Base-by-base conservation (phyloP, 352 stramenopile species). In the Phytophthora pinifolia region DNA sequence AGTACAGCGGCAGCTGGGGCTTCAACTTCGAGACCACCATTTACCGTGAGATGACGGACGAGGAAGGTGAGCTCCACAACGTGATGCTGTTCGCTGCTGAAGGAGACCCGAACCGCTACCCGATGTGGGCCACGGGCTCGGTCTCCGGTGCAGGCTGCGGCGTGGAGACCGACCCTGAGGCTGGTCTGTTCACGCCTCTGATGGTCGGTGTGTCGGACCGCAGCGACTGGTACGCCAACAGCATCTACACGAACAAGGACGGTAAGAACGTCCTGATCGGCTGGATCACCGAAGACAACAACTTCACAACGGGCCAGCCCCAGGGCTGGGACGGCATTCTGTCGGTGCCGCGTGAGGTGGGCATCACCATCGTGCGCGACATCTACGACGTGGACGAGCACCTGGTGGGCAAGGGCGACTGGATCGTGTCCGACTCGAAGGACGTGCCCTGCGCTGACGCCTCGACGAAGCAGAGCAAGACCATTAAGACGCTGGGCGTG, bases 11-110 rank as follows among this genome's bases (percentile, higher is more conserved):
- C 4, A 79, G 33, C 61, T 88, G 73, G 73, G 77, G 77, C 1
- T 86, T 41, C 51, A 88, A 86, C 65, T 88, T 86, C 37, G 77
- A 88, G 61, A 88, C 72, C 9, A 81, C 70, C 32, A 83, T 79
- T 58, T 88, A 83, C 57, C 52, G 76, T 27, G 77, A 86, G 51
- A 60, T 88, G 35, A 60, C 36, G 32, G 77, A 88, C 50, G 74
- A 71, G 20, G 77, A 88, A 14, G 75, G 75, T 29, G 65, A 79
- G 31, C 55, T 62, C 2, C 74, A 88, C 66, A 86, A 86, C 62
- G 64, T 85, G 18, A 79, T 88, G 63, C 59, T 88, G 35, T 83
- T 86, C 13, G 73, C 73, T n/a, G 73, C 76, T 4, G 78, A 86
- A 15, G 72, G 72, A 17, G 62, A 65, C 3, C 62, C 73, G 30